Evolutionary conservation across 768 basidiomycete species (phyloP).

Genomic region (Paxillus rubicundulus): DNA sequence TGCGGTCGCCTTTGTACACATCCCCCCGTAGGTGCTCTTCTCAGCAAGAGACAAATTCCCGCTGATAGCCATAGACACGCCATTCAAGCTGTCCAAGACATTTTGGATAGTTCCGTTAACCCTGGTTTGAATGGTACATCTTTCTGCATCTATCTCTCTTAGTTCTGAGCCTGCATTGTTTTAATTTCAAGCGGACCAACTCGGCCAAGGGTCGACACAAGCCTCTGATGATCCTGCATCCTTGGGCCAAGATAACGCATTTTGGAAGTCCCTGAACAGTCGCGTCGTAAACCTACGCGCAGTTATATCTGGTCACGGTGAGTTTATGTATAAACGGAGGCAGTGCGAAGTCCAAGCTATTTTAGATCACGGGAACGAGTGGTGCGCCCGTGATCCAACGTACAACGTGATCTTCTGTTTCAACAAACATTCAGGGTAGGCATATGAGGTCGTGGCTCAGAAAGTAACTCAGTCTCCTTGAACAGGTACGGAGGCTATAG

Average conservation of each 20-base stretch:
- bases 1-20: constrained; percentile 71
- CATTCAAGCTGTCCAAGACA: constrained; percentile 35
- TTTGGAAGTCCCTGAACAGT: constrained; percentile 58
- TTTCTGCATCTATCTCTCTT: neutral
- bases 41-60: neutral
- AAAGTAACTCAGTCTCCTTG: neutral
- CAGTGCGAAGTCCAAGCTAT: neutral
- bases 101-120: constrained; percentile 37
- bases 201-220: constrained; percentile 61
- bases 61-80: constrained; percentile 11
- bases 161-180: neutral
- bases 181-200: constrained; percentile 43
- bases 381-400: constrained; percentile 67
- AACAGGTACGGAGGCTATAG: constrained; percentile 64
- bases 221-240: constrained; percentile 39
- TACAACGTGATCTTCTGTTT: constrained; percentile 72
- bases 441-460: neutral
- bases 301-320: constrained; percentile 71
- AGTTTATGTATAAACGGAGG: constrained; percentile 1
- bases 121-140: constrained; percentile 42
- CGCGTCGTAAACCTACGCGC: constrained; percentile 66
- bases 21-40: constrained; percentile 55
- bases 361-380: constrained; percentile 77
- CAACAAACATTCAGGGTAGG: constrained; percentile 69
- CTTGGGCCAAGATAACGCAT: constrained; percentile 50